Evolutionary conservation across 2,329 filamentous ascomycete genomes (phyloP).

Genomic region (Fusarium succisae): DNA sequence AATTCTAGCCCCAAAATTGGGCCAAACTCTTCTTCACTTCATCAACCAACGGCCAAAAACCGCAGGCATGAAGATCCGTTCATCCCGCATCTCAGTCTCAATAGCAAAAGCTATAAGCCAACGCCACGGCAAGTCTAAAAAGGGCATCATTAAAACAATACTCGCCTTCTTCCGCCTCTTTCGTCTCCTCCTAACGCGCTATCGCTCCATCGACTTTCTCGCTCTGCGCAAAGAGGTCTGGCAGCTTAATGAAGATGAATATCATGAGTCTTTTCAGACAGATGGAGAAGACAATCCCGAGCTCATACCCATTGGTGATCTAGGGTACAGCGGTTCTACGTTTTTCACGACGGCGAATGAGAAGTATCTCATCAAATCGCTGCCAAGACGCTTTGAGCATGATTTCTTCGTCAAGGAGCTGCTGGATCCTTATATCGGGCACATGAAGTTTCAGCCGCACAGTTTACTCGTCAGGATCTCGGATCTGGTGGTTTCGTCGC

Average conservation of each 20-base stretch:
- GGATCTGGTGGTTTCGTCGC: slow-evolving; percentile 69
- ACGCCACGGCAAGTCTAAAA: slow-evolving; percentile 41
- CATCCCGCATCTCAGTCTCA: slow-evolving; percentile 63
- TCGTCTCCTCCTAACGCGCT: slow-evolving; percentile 43
- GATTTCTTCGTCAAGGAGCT: slow-evolving; percentile 75
- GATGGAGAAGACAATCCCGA: slow-evolving; percentile 40
- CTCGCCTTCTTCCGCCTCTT: slow-evolving; percentile 49
- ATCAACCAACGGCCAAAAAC: neutral
- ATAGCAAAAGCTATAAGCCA: slow-evolving; percentile 64
- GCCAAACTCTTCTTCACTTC: neutral
- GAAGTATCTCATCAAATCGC: slow-evolving; percentile 76
- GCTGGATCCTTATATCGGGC: slow-evolving; percentile 69
- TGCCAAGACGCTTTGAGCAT: slow-evolving; percentile 76
- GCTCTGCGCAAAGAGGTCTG: slow-evolving; percentile 44
- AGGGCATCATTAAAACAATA: slow-evolving; percentile 44
- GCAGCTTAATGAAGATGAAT: slow-evolving; percentile 51
- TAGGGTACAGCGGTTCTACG: slow-evolving; percentile 80
- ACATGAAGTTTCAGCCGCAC: slow-evolving; percentile 68
- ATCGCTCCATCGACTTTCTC: slow-evolving; percentile 44
- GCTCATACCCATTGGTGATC: slow-evolving; percentile 69
- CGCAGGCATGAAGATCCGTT: slow-evolving; percentile 45
- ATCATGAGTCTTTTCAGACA: slow-evolving; percentile 49
- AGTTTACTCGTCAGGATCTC: slow-evolving; percentile 77
- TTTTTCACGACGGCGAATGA: slow-evolving; percentile 75
- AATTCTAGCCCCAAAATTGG: slow-evolving; percentile 1